A percentile compares a stretch with the other conserved stretches of the same genome.
Evolutionary conservation across 805 yeast genomes (phyloP).

Genomic region (Babjeviella inositovora): DNA sequence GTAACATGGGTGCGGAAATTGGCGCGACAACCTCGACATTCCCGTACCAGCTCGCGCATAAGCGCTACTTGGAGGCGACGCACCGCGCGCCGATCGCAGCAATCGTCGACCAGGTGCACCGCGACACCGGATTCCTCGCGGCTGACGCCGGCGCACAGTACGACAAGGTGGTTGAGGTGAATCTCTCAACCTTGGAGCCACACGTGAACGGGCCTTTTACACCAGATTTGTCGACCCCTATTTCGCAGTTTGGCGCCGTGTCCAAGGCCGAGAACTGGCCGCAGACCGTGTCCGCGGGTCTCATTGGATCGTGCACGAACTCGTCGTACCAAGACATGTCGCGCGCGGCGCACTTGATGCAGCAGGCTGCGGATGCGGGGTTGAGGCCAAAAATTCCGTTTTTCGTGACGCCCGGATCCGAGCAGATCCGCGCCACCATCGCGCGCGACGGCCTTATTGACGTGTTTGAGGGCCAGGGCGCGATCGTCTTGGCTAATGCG

Average conservation of each 20-base stretch:
- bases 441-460: slow-evolving; percentile 86
- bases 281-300: slow-evolving; percentile 69
- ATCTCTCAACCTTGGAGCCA: slow-evolving; percentile 80
- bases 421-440: slow-evolving; percentile 93
- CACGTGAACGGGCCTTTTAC: slow-evolving; percentile 97
- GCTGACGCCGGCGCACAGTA: slow-evolving; percentile 86
- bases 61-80: slow-evolving; percentile 69
- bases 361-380: slow-evolving; percentile 78
- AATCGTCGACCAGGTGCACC: slow-evolving; percentile 49
- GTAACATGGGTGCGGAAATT: slow-evolving; percentile 99
- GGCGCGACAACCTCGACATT: slow-evolving; percentile 97
- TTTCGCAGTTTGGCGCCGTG: slow-evolving; percentile 63
- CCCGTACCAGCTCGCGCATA: slow-evolving; percentile 81
- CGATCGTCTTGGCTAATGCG: slow-evolving; percentile 87
- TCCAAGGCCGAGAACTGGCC: slow-evolving; percentile 79
- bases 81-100: slow-evolving; percentile 72
- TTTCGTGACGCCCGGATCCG: slow-evolving; percentile 96
- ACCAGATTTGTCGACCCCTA: slow-evolving; percentile 91
- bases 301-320: slow-evolving; percentile 97
- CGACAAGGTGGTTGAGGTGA: slow-evolving; percentile 84
- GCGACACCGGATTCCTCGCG: slow-evolving; percentile 42
- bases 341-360: slow-evolving; percentile 80
- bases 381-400: slow-evolving; percentile 82
- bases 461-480: slow-evolving; percentile 76
- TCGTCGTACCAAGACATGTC: slow-evolving; percentile 98